phyloP scores from a whole-genome alignment of 306 rosid species.

The Dryas octopetala region DNA sequence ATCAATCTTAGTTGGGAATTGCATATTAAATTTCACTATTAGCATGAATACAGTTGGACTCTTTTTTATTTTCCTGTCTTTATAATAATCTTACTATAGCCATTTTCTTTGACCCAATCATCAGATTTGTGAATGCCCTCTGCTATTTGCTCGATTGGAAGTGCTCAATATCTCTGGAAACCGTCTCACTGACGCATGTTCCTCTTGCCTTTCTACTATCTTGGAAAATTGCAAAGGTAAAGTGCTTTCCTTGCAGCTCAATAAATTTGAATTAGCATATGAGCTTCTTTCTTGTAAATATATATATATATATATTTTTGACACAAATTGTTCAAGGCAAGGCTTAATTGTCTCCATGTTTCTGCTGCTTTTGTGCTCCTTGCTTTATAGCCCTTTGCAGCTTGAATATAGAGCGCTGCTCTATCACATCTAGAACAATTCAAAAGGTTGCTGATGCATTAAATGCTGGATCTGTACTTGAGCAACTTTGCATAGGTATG shows the following conservation, averaged over 20 bases:
- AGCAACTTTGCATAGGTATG: constrained; percentile 77
- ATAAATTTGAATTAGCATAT: constrained; percentile 15
- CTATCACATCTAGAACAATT: constrained; percentile 78
- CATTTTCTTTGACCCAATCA: constrained; percentile 18
- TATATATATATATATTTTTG: background rate
- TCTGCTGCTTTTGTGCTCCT: constrained; percentile 15
- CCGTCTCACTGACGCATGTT: constrained; percentile 89
- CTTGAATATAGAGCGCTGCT: constrained; percentile 79
- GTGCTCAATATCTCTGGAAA: constrained; percentile 88
- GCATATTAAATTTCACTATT: background rate
- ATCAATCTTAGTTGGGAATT: background rate
- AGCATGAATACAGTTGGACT: background rate
- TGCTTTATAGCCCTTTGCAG: constrained; percentile 62
- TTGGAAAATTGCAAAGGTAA: constrained; percentile 76
- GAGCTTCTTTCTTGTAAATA: background rate
- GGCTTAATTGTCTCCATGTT: background rate
- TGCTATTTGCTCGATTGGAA: constrained; percentile 72
- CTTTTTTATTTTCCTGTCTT: background rate
- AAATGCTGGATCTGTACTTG: constrained; percentile 55
- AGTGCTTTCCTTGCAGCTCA: constrained; percentile 26
- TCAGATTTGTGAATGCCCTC: constrained; percentile 88
- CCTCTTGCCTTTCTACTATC: constrained; percentile 79
- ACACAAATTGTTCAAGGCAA: background rate
- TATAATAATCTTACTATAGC: constrained; percentile 4
- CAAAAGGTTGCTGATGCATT: constrained; percentile 72